Evolutionary conservation across 2,329 filamentous ascomycete species (phyloP).

Genomic region (Colletotrichum phormii): DNA sequence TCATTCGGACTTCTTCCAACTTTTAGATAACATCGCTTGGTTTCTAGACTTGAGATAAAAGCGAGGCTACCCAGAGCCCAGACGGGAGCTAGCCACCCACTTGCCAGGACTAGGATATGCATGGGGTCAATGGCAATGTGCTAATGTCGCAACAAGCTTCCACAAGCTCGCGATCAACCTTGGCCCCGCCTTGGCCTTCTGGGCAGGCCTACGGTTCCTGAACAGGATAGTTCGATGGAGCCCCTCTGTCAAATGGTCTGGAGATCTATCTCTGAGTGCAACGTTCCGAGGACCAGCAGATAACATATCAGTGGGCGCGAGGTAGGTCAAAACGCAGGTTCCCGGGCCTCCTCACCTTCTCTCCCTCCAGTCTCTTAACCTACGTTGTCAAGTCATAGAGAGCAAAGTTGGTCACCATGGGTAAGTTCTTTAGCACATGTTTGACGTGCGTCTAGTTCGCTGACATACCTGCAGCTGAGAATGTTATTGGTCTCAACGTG

Average conservation of each 20-base stretch:
- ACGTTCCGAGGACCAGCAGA: background rate
- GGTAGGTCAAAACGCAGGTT: background rate
- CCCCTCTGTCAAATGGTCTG: background rate
- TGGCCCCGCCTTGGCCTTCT: slow-evolving; percentile 26
- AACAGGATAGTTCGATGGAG: background rate
- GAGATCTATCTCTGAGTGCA: background rate
- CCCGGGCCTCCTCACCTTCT: background rate
- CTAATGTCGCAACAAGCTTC: slow-evolving; percentile 34
- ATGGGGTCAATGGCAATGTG: slow-evolving; percentile 16
- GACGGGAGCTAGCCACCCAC: background rate
- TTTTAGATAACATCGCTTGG: background rate
- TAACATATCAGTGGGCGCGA: background rate
- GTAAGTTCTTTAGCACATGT: background rate
- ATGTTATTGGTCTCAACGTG: slow-evolving; percentile 22
- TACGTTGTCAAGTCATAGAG: background rate
- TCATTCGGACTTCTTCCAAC: background rate
- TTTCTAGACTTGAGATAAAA: background rate
- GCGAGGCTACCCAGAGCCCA: background rate
- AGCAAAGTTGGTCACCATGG: slow-evolving; percentile 12
- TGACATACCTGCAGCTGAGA: slow-evolving; percentile 19
- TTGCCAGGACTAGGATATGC: background rate
- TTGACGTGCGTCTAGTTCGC: background rate
- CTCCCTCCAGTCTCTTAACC: background rate
- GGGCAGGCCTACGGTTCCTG: background rate
- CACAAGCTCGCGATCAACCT: slow-evolving; percentile 29